Percentiles rank a stretch among this genome's conserved stretches.
phyloP scores from a whole-genome alignment of 257 asterid genomes.

The Henckelia pumila region DNA sequence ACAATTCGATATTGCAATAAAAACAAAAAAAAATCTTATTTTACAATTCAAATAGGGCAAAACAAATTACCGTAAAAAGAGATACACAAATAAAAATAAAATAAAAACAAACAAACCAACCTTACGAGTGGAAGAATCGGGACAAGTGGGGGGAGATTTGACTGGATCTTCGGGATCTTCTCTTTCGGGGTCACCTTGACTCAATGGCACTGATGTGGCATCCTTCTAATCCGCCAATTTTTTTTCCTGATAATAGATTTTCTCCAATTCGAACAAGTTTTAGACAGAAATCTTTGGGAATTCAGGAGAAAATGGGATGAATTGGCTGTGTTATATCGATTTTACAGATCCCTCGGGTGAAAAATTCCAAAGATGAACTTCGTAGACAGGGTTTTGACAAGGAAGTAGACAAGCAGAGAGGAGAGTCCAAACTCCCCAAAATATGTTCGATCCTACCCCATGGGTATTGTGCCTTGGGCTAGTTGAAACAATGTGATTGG shows the following conservation, averaged over 20 bases:
- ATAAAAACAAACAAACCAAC: slow-evolving; percentile 31
- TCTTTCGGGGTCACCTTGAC: slow-evolving; percentile 57
- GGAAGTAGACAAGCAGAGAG: too few species aligned
- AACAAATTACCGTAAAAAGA: not conserved
- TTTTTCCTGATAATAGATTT: slow-evolving; percentile 21
- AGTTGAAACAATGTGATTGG: too few species aligned
- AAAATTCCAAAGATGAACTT: too few species aligned
- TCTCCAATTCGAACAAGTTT: slow-evolving; percentile 2
- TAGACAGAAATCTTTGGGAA: too few species aligned
- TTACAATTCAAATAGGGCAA: not conserved
- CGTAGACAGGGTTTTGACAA: too few species aligned
- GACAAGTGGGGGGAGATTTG: slow-evolving; percentile 59
- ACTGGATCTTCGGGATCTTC: slow-evolving; percentile 81
- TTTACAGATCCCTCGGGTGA: too few species aligned
- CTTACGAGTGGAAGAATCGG: slow-evolving; percentile 82
- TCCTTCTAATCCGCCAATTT: slow-evolving; percentile 91
- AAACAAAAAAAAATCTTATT: not conserved
- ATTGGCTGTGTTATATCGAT: too few species aligned
- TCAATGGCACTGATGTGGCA: slow-evolving; percentile 78
- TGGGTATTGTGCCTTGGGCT: too few species aligned
- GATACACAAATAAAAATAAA: too few species aligned
- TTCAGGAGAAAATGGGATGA: too few species aligned
- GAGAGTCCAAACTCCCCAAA: too few species aligned
- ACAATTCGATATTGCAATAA: slow-evolving; percentile 20
- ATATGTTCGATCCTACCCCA: too few species aligned